Percentiles rank a stretch among this genome's conserved stretches.
These are phyloP conservation scores for Taiozyma onychis DNA, from an alignment of 1,139 yeast species.

Conservation along the genomic window DNA sequence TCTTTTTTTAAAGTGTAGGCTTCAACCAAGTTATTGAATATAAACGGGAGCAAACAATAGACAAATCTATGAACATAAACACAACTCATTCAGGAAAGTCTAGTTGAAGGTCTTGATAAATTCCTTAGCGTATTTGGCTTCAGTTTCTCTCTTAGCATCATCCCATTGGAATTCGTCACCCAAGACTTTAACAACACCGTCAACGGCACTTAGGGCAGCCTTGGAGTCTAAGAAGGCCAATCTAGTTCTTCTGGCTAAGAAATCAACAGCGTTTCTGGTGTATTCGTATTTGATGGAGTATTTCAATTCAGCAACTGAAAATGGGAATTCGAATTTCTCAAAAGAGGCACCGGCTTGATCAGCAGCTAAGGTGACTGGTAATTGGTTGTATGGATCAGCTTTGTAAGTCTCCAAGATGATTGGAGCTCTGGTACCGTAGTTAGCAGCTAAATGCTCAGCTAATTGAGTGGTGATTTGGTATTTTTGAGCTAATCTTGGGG, in stretches of 20 bases:
- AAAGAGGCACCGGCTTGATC: slow-evolving; percentile 25
- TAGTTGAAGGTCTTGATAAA: slow-evolving; percentile 45
- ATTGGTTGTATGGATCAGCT: slow-evolving; percentile 46
- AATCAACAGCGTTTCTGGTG: slow-evolving; percentile 83
- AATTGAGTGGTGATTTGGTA: slow-evolving; percentile 69
- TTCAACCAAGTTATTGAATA: background rate
- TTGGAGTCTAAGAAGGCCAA: slow-evolving; percentile 87
- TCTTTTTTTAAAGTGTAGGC: background rate
- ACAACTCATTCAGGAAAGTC: background rate
- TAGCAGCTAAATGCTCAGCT: slow-evolving; percentile 77
- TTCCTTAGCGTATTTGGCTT: slow-evolving; percentile 47
- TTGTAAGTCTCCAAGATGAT: slow-evolving; percentile 63
- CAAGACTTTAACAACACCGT: slow-evolving; percentile 83
- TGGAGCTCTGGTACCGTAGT: slow-evolving; percentile 89
- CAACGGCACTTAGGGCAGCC: slow-evolving; percentile 77
- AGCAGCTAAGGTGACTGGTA: slow-evolving; percentile 59
- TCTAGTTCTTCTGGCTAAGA: slow-evolving; percentile 90
- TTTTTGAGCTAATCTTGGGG: slow-evolving; percentile 77
- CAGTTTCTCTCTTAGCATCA: slow-evolving; percentile 48
- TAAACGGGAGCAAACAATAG: background rate
- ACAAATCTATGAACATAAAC: background rate
- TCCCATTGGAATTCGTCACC: slow-evolving; percentile 76
- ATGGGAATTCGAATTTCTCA: slow-evolving; percentile 69
- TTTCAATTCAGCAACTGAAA: slow-evolving; percentile 85
- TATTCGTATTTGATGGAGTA: slow-evolving; percentile 82